phyloP scores from a whole-genome alignment of 306 rosid species.

The Psophocarpus tetragonolobus region DNA sequence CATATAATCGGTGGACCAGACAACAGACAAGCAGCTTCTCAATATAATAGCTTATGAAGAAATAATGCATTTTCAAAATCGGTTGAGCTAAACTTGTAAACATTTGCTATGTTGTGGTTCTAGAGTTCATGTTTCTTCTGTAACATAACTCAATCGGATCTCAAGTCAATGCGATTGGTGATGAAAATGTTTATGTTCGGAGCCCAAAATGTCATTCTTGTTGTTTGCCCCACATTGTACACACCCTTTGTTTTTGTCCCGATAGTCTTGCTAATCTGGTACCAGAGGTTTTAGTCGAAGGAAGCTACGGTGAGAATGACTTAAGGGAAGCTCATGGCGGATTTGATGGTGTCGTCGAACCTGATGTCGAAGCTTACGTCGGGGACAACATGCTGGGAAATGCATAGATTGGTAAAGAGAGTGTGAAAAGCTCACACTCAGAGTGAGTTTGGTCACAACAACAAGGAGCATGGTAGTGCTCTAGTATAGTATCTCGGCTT shows the following conservation, averaged over 20 bases:
- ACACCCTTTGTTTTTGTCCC: slow-evolving; percentile 76
- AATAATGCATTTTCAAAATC: no score
- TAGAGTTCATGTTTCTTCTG: no score
- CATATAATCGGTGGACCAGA: no score
- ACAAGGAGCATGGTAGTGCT: no score
- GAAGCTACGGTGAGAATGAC: slow-evolving; percentile 92
- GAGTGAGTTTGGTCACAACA: no score
- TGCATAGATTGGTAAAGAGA: not conserved
- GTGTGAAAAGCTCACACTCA: not conserved
- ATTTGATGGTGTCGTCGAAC: slow-evolving; percentile 46
- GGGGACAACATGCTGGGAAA: slow-evolving; percentile 62
- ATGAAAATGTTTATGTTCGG: slow-evolving; percentile 89
- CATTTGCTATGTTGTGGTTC: no score
- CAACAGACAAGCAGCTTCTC: no score
- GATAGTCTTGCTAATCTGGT: slow-evolving; percentile 72
- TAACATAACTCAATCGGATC: no score
- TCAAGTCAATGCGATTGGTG: no score
- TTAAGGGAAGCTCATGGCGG: slow-evolving; percentile 90
- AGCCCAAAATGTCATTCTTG: slow-evolving; percentile 94
- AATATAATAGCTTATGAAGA: no score
- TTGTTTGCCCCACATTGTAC: slow-evolving; percentile 78
- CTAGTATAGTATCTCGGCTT: no score
- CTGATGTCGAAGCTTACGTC: slow-evolving; percentile 53
- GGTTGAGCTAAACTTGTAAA: no score
- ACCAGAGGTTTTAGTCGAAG: slow-evolving; percentile 78